phyloP scores from a whole-genome alignment of 2,329 filamentous ascomycete genomes.

The Calonectria leucothoes region DNA sequence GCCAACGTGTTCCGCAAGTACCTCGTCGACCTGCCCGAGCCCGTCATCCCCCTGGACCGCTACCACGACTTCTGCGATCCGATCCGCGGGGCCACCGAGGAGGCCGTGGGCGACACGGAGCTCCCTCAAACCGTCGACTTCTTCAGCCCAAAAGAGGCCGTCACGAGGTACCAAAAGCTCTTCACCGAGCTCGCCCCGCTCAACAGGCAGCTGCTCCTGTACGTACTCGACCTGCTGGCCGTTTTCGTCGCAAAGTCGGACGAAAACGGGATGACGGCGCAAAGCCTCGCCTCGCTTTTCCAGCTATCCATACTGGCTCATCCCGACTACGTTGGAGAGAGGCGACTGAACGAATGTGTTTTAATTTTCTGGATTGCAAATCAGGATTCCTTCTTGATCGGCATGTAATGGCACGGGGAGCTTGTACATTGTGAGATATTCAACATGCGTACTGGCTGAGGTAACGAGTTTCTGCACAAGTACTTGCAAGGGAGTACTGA shows the following conservation, averaged over 20 bases:
- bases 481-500: not conserved
- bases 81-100: conserved; percentile 76
- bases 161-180: conserved; percentile 84
- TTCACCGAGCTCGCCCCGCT: conserved; percentile 94
- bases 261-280: conserved; percentile 95
- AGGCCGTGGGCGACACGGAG: conserved; percentile 77
- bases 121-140: conserved; percentile 76
- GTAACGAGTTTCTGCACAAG: not conserved
- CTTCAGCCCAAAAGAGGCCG: conserved; percentile 74
- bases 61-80: conserved; percentile 93
- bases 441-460: not conserved
- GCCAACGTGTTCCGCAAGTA: conserved; percentile 96
- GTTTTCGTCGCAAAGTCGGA: conserved; percentile 99
- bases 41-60: conserved; percentile 92
- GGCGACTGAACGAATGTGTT: conserved; percentile 94
- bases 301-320: conserved; percentile 97
- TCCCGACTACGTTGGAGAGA: conserved; percentile 89
- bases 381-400: conserved; percentile 97
- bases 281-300: conserved; percentile 95
- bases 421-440: not conserved
- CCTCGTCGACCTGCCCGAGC: conserved; percentile 94
- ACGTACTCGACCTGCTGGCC: conserved; percentile 93
- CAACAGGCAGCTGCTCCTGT: conserved; percentile 92
- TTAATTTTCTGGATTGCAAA: conserved; percentile 98
- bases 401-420: conserved; percentile 69